A percentile compares a stretch with the other conserved stretches of the same genome.
These are phyloP conservation scores for Sanghuangporus weigelae DNA, from an alignment of 1,284 basidiomycete species.

Conservation along the genomic window DNA sequence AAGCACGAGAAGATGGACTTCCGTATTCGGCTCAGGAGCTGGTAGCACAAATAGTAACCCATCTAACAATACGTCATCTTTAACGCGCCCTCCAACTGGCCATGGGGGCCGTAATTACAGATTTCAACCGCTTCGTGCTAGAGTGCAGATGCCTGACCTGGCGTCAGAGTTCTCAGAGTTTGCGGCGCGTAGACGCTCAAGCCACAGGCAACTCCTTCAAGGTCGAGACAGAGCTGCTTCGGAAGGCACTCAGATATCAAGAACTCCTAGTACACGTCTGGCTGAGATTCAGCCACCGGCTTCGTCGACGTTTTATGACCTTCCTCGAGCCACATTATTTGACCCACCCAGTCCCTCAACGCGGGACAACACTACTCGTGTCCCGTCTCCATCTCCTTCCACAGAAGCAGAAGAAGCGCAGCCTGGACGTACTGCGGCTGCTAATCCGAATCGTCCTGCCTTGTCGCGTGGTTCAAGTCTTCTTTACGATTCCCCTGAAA, in stretches of 20 bases:
- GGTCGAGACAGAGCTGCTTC: neutral
- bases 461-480: neutral
- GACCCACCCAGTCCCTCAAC: constrained; percentile 12
- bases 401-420: neutral
- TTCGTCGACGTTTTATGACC: neutral
- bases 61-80: neutral
- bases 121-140: constrained; percentile 8
- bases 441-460: neutral
- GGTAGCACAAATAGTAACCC: neutral
- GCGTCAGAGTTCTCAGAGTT: constrained; percentile 20
- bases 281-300: neutral
- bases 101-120: constrained; percentile 10
- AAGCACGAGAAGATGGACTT: neutral
- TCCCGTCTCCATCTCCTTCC: constrained; percentile 2
- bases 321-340: constrained; percentile 12
- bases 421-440: neutral
- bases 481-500: neutral
- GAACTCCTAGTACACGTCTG: neutral
- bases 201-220: neutral
- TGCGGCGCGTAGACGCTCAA: constrained; percentile 14
- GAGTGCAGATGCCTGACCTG: neutral
- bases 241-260: neutral
- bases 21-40: neutral
- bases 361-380: neutral
- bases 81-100: constrained; percentile 9